A percentile compares a stretch with the other conserved stretches of the same genome.
Evolutionary conservation across 371 early-diverging fungal species (phyloP).

Genomic region (Lichtheimia ornata): DNA sequence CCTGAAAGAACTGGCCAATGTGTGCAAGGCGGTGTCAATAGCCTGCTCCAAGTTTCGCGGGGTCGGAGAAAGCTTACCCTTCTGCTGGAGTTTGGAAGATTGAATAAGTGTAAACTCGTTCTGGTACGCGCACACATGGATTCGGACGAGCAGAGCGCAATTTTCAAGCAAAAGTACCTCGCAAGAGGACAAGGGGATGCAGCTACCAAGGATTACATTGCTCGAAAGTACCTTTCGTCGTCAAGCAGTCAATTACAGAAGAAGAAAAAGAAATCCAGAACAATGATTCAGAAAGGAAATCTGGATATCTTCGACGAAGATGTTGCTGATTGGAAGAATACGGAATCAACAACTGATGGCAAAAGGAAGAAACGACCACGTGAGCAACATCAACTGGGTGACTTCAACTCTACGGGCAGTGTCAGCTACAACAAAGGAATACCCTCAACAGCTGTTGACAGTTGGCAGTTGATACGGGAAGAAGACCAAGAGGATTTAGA

Average conservation of each 20-base stretch:
- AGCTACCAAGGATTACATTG: conserved; percentile 51
- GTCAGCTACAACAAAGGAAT: conserved; percentile 25
- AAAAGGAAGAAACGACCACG: conserved; percentile 2
- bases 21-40: too few relatives aligned
- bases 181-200: conserved; percentile 48
- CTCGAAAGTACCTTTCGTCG: conserved; percentile 37
- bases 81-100: too few relatives aligned
- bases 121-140: conserved; percentile 16
- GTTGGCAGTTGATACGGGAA: conserved; percentile 53
- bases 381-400: neutral
- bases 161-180: conserved; percentile 39
- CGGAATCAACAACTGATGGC: conserved; percentile 25
- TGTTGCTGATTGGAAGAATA: conserved; percentile 45
- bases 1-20: too few relatives aligned
- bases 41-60: too few relatives aligned
- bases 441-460: conserved; percentile 39
- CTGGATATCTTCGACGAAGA: conserved; percentile 64
- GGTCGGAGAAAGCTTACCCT: too few relatives aligned
- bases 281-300: conserved; percentile 42
- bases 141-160: conserved; percentile 28
- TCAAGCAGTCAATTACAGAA: conserved; percentile 23
- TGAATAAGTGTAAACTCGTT: too few relatives aligned
- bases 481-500: conserved; percentile 50
- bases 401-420: conserved; percentile 11
- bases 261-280: conserved; percentile 38